Conservation (phyloP, 169 alveolate genomes). For the Sarcocystis neurona region DNA sequence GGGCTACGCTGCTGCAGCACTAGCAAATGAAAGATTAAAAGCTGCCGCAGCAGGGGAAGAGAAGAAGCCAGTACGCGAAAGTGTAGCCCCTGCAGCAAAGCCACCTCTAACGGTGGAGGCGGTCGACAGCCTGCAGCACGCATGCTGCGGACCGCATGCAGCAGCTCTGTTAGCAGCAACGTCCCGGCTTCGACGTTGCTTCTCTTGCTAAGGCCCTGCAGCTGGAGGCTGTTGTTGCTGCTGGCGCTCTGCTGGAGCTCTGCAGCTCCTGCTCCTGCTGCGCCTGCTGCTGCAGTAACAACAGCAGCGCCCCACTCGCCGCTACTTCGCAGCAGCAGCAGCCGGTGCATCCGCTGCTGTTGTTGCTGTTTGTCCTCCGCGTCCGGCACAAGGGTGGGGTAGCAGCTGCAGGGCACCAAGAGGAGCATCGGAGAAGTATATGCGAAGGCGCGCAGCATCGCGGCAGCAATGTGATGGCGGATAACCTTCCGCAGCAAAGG, state of each 20-base stretch:
- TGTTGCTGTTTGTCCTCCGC: background rate
- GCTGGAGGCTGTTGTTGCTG: too few relatives aligned
- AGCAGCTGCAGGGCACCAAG: background rate
- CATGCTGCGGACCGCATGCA: background rate
- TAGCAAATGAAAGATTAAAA: too few relatives aligned
- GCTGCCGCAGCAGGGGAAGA: background rate
- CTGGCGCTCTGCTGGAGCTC: too few relatives aligned
- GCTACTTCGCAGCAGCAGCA: too few relatives aligned
- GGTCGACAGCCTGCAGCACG: background rate
- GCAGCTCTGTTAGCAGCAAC: background rate
- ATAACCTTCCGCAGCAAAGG: slow-evolving; percentile 32
- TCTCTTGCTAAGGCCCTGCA: background rate
- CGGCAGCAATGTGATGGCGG: background rate
- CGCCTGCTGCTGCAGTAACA: too few relatives aligned
- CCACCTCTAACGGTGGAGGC: background rate
- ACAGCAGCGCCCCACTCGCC: too few relatives aligned
- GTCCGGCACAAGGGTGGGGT: background rate
- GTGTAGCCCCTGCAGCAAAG: background rate
- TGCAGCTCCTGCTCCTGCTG: too few relatives aligned
- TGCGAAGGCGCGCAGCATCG: background rate
- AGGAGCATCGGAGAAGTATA: background rate
- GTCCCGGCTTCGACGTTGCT: background rate
- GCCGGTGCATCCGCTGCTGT: too few relatives aligned
- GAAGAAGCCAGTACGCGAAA: slow-evolving; percentile 23
- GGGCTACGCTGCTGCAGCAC: too few relatives aligned